These are phyloP conservation scores for Phytopythium litorale DNA, from an alignment of 352 stramenopile genomes.

Conservation along the genomic window DNA sequence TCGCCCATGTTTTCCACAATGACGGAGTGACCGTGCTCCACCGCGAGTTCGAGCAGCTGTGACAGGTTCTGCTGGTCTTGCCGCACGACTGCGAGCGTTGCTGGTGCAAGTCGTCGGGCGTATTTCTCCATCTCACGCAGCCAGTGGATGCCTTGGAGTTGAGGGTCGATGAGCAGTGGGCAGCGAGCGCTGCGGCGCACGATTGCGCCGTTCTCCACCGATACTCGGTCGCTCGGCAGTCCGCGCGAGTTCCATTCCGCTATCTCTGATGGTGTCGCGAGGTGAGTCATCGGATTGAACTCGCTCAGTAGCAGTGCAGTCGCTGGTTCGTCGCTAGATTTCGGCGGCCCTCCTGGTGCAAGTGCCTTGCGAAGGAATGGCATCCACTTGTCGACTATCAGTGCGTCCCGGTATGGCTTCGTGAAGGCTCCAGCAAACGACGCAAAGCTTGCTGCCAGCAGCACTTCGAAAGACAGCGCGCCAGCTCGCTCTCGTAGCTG, in stretches of 20 bases:
- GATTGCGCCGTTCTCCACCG: slow-evolving; percentile 90
- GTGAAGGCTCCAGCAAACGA: slow-evolving; percentile 94
- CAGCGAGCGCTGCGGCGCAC: slow-evolving; percentile 74
- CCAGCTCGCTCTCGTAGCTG: slow-evolving; percentile 68
- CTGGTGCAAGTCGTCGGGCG: slow-evolving; percentile 23
- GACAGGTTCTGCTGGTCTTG: slow-evolving; percentile 83
- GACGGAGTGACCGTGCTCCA: slow-evolving; percentile 76
- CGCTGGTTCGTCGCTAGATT: slow-evolving; percentile 17
- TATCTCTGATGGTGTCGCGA: slow-evolving; percentile 75
- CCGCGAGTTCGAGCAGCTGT: slow-evolving; percentile 61
- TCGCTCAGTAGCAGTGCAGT: slow-evolving; percentile 11
- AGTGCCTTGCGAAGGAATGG: slow-evolving; percentile 78
- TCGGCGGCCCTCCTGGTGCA: slow-evolving; percentile 9
- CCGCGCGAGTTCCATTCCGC: slow-evolving; percentile 84
- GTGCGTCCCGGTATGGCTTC: slow-evolving; percentile 86
- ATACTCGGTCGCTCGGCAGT: slow-evolving; percentile 87
- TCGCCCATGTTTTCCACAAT: slow-evolving; percentile 91
- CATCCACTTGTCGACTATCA: slow-evolving; percentile 86
- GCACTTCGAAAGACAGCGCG: slow-evolving; percentile 86
- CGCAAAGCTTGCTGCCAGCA: slow-evolving; percentile 91
- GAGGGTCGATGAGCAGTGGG: slow-evolving; percentile 89
- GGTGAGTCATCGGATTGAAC: slow-evolving; percentile 65
- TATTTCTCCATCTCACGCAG: slow-evolving; percentile 83
- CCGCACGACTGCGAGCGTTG: slow-evolving; percentile 71
- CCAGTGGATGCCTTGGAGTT: slow-evolving; percentile 90